phyloP scores from a whole-genome alignment of 495 filamentous ascomycete species.

The Penicillium malachiteum region DNA sequence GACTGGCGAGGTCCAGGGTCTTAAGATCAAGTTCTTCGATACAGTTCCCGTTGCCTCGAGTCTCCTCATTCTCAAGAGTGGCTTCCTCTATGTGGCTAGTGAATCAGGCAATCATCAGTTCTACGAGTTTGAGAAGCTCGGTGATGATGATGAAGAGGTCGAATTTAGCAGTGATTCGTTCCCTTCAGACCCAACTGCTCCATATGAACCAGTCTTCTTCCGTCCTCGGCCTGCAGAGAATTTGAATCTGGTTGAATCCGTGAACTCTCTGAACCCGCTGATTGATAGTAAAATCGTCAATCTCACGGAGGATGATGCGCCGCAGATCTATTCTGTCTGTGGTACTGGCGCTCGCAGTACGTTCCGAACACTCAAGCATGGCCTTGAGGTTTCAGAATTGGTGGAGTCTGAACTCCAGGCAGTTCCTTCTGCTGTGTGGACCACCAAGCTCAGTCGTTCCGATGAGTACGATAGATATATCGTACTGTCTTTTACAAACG shows the following conservation, averaged over 20 bases:
- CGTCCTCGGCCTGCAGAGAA: slow-evolving; percentile 76
- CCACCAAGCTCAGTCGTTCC: slow-evolving; percentile 76
- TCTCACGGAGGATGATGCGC: slow-evolving; percentile 84
- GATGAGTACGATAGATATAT: slow-evolving; percentile 88
- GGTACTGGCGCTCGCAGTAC: slow-evolving; percentile 84
- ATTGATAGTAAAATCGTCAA: slow-evolving; percentile 90
- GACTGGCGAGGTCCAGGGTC: slow-evolving; percentile 72
- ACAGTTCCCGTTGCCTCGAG: slow-evolving; percentile 86
- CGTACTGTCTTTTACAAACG: slow-evolving; percentile 65
- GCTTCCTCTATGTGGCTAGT: slow-evolving; percentile 89
- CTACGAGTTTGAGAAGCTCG: slow-evolving; percentile 96
- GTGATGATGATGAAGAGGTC: slow-evolving; percentile 89
- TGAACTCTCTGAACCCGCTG: slow-evolving; percentile 86
- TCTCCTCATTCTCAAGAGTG: slow-evolving; percentile 90
- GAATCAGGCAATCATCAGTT: slow-evolving; percentile 93
- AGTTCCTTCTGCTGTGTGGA: slow-evolving; percentile 89
- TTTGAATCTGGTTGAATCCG: slow-evolving; percentile 77
- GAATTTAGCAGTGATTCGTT: slow-evolving; percentile 83
- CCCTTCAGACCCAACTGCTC: slow-evolving; percentile 65
- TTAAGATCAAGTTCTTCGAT: slow-evolving; percentile 98
- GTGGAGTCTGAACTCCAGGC: slow-evolving; percentile 87
- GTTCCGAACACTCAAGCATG: slow-evolving; percentile 89
- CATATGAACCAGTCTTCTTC: slow-evolving; percentile 79
- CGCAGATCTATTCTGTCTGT: slow-evolving; percentile 91
- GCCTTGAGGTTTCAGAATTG: slow-evolving; percentile 88